Evolutionary conservation across 257 asterid genomes (phyloP), one percentile per base, ranked within the genome.

Genomic region (Lavandula angustifolia): DNA sequence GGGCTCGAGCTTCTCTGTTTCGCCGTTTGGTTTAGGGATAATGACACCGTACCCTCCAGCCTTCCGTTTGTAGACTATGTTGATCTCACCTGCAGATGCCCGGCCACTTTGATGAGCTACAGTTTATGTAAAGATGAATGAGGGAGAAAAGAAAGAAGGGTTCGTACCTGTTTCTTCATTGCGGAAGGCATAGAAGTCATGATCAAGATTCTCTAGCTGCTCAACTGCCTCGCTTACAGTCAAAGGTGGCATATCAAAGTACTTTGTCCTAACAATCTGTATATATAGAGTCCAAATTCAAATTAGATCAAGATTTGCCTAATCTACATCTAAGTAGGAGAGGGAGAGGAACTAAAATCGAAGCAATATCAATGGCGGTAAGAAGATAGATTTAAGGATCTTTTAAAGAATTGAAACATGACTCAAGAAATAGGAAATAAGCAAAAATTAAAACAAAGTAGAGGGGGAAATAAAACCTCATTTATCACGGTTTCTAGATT

Each of bases 211-310:
- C 64, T 92, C 96, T 67, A 92, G 83, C 86, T 92, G 97, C 85
- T 80, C 88, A n/a, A 92, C 81, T 29, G 99, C 99, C 85, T 90
- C 99, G 34, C 51, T 61, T 12, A 87, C 82, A 27, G 91, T 85
- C 77, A 92, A 72, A 10, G 97, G 94, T 6, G 96, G 95, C 99
- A 92, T 92, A 55, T 90, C 97, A 60, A 92, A 90, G 88, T 83
- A 87, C 74, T 90, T 90, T 41, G 83, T 84, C 8, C 97, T 88
- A 38, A 92, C 92, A 54, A 92, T 70, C 98, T 91, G 85, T 72
- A 74, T 18, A 10, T 35, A 54, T 44, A 8, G 6, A 43, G 16
- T 0, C 12, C 0, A 5, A 14, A 11, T 37, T 37, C 8, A 2
- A 22, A 22, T 22, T 22, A 22, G 27, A 22, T 22, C 27, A 22